Evolutionary conservation across 164 flowering plant species (phyloP).

Genomic region (Magnolia sinica): DNA sequence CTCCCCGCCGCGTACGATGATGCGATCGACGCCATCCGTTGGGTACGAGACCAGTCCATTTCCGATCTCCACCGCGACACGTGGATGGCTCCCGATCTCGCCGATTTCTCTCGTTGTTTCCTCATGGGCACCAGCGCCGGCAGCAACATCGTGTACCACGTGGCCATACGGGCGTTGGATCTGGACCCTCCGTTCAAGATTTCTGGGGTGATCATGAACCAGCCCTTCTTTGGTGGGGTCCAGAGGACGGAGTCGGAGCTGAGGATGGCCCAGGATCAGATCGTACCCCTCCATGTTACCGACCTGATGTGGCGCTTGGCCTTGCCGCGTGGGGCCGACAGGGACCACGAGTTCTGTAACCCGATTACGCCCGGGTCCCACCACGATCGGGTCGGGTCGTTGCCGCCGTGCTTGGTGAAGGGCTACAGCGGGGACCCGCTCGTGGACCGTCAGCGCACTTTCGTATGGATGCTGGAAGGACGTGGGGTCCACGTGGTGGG

Average conservation of each 20-base stretch:
- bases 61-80: background rate
- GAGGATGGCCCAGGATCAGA: background rate
- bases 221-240: constrained; percentile 13
- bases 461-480: constrained; percentile 27
- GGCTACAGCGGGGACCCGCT: constrained; percentile 16
- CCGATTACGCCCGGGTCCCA: constrained; percentile 5
- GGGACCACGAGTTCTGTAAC: constrained; percentile 19
- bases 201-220: constrained; percentile 5
- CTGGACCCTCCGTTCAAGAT: constrained; percentile 3
- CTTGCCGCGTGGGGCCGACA: constrained; percentile 9
- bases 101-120: constrained; percentile 10
- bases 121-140: constrained; percentile 13
- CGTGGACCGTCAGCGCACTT: constrained; percentile 35
- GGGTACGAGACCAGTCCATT: constrained; percentile 29
- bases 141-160: constrained; percentile 13
- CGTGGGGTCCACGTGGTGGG: constrained; percentile 37
- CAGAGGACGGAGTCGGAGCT: constrained; percentile 8
- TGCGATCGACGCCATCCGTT: constrained; percentile 33
- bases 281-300: constrained; percentile 1
- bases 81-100: constrained; percentile 4
- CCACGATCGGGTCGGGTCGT: constrained; percentile 31
- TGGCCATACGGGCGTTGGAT: constrained; percentile 1
- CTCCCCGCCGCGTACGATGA: constrained; percentile 48
- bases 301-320: constrained; percentile 14
- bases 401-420: constrained; percentile 35